Evolutionary conservation across 1,139 yeast species (phyloP), one percentile per base, ranked within the genome.

Genomic region (Casaregolazyma lundiana): DNA sequence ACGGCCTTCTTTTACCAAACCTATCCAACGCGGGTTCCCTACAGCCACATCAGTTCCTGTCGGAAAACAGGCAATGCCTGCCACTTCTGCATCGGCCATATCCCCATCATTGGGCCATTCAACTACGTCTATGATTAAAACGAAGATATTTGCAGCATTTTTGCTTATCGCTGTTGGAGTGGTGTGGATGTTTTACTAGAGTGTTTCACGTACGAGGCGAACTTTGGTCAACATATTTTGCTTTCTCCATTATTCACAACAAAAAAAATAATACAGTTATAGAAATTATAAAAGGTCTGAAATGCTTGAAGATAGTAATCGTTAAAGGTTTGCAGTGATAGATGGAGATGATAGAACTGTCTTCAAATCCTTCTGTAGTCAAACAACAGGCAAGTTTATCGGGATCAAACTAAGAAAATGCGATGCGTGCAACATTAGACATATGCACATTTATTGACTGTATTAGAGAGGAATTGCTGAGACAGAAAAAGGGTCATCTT

Each of bases 231-330:
- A n/a, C n/a, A n/a, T n/a, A n/a, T 26, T 11, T 26, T 11, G 16
- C 32, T 26, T 26, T 2, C 11, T 26, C 32, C 11, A 15, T 26
- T 26, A 26, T 26, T 26, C 32, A 26, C 32, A 26, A 26, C 32
- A 26, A 26, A 26, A 26, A 15, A 26, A 26, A 26, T 26, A 26
- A 26, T 26, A 26, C 32, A 26, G 32, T n/a, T 26, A 26, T 26
- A 26, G 32, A 26, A 26, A 26, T 26, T 26, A 26, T 26, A 26
- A 15, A 26, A 26, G 6, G 11, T n/a, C 32, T 26, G 32, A 26
- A 26, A 26, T 26, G 32, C 32, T 26, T 26, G 32, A 26, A 26
- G 32, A 26, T 26, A n/a, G 15, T 26, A 26, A 26, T 26, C 32
- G 32, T 26, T 26, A 26, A 13, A 26, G n/a, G 13, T 7, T 26